Evolutionary conservation across 257 asterid genomes (phyloP), one percentile per base, ranked within the genome.

Genomic region (Phtheirospermum japonicum): DNA sequence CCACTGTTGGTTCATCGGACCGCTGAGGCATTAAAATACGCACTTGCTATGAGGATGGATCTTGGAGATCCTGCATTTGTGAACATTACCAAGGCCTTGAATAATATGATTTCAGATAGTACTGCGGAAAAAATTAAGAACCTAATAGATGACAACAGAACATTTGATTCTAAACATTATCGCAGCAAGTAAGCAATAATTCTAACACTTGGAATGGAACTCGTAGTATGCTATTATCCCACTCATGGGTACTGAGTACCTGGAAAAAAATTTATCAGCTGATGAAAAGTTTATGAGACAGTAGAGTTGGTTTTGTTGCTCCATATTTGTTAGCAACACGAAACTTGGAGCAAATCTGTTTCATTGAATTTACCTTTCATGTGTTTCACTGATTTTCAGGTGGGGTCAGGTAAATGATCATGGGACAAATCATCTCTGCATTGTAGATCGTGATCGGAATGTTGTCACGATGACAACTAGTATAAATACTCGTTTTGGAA

Each of bases 21-120:
- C 16, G 12, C 10, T 42, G 48, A 42, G 48, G 48, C 48, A 42
- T 11, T 42, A 4, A 42, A 42, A 42, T 42, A 42, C n/a, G 48
- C 48, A 10, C 48, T 42, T 10, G 48, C 48, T 42, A 59, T n/a
- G n/a, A 66, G 77, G 75, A 77, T 58, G 74, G 69, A 71, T 40
- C 79, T 83, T 0, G 86, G 80, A 19, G 86, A 83, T 71, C 86
- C 89, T 1, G 74, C 59, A 58, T 80, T 77, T 40, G 65, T 59
- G 19, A 54, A 80, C 11, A 20, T 46, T 4, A 52, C 26, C 11
- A 37, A 16, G 0, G 66, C 52, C 17, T 1, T 77, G 61, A 26
- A 17, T 11, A 64, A 61, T 18, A 80, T 80, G 86, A 69, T 80
- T 7, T 83, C 84, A 12, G 53, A 57, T 6, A 33, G 60, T 40